Evolutionary conservation across 2,329 filamentous ascomycete species (phyloP).

Genomic region (Cercospora sp.): DNA sequence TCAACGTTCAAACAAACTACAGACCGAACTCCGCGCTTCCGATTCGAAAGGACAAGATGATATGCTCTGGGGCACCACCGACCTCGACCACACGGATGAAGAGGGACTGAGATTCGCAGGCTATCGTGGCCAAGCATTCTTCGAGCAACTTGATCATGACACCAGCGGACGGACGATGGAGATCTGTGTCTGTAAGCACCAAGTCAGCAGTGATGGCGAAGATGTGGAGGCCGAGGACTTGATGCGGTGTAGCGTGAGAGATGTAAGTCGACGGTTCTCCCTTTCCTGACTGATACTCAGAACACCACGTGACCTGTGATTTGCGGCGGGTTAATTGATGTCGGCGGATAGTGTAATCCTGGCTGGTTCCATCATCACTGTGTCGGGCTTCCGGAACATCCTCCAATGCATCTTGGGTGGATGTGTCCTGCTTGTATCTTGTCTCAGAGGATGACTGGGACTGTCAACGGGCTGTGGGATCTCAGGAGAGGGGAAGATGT

Average conservation of each 20-base stretch:
- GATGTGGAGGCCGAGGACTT: conserved; percentile 14
- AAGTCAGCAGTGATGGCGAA: not conserved
- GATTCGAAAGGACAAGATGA: conserved; percentile 1
- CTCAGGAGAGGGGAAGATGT: not conserved
- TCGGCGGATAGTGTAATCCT: conserved; percentile 13
- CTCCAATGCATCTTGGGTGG: conserved; percentile 20
- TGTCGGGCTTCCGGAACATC: conserved; percentile 20
- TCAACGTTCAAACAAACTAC: not conserved
- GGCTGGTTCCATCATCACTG: conserved; percentile 24
- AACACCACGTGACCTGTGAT: too few species aligned
- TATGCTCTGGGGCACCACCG: not conserved
- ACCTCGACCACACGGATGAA: not conserved
- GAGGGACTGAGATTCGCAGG: conserved; percentile 9
- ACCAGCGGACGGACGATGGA: not conserved
- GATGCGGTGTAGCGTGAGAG: conserved; percentile 18
- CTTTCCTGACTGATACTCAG: not conserved
- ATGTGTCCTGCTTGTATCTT: conserved; percentile 19
- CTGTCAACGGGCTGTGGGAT: conserved; percentile 8
- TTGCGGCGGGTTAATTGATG: not conserved
- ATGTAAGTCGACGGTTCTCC: conserved; percentile 9
- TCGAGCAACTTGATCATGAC: not conserved
- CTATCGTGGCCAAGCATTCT: not conserved
- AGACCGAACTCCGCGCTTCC: conserved; percentile 2
- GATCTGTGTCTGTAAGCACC: conserved; percentile 11
- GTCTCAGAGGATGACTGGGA: not conserved